Conservation (phyloP, 2,329 filamentous ascomycete genomes). For the Fusarium verticillioides region DNA sequence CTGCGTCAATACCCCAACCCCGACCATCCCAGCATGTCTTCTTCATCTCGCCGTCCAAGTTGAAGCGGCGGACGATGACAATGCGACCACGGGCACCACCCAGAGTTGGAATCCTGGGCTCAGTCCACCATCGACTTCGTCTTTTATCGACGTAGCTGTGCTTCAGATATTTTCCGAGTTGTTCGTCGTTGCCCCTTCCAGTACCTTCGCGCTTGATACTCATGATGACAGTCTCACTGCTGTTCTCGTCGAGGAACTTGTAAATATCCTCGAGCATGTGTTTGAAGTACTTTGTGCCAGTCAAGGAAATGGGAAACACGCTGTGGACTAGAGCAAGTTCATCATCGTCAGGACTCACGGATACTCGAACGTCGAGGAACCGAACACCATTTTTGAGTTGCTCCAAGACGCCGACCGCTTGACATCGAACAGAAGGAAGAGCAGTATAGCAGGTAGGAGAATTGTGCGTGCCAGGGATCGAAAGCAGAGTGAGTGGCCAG, state of each 20-base stretch:
- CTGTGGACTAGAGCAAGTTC: conserved; percentile 86
- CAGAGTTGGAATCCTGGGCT: conserved; percentile 79
- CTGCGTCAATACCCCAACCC: conserved; percentile 70
- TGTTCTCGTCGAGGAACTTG: conserved; percentile 80
- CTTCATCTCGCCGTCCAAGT: conserved; percentile 65
- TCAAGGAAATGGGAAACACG: conserved; percentile 87
- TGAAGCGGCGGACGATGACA: conserved; percentile 85
- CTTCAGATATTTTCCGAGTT: conserved; percentile 79
- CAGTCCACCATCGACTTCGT: conserved; percentile 78
- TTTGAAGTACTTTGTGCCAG: conserved; percentile 81
- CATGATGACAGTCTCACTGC: conserved; percentile 84
- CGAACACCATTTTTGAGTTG: conserved; percentile 92
- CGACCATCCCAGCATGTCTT: conserved; percentile 60
- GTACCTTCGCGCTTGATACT: conserved; percentile 92
- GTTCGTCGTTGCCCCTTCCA: conserved; percentile 80
- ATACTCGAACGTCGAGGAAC: conserved; percentile 91
- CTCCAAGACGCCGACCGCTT: conserved; percentile 78
- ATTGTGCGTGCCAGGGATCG: conserved; percentile 96
- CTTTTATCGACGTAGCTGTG: conserved; percentile 73
- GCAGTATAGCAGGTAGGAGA: conserved; percentile 86
- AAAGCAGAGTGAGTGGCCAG: conserved; percentile 80
- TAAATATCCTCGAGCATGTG: conserved; percentile 78
- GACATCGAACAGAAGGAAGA: conserved; percentile 92
- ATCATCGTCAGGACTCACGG: conserved; percentile 64
- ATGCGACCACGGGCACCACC: conserved; percentile 84